Base-by-base conservation (phyloP, 331 rosid species). In the Telfairia occidentalis region DNA sequence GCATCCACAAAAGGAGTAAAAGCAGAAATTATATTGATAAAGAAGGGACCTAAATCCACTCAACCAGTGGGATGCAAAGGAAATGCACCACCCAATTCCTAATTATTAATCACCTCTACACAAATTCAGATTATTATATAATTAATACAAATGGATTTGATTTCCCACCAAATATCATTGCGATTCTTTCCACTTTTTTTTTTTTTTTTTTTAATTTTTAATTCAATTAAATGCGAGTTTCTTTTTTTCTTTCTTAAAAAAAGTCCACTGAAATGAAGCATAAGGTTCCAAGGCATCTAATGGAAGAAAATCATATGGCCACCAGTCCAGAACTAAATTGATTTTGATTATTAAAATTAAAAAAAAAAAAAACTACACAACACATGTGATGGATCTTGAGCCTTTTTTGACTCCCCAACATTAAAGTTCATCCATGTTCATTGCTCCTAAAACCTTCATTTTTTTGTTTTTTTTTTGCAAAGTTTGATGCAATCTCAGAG, bases 81-180 rank as follows among this genome's bases (percentile, higher is more conserved):
- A 24, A 21, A 65, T 65, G 73, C 50, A 65, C 73, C 52, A 65
- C 26, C 52, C 73, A 21, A 10, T 3, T 18, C 72, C 50, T 65
- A 65, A 65, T 38, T 37, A 65, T 65, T 65, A 65, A 65, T 64
- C 48, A 10, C 16, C 48, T 64, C 29, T 9, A 35, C 71, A n/a
- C 3, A 8, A 34, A 18, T 60, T 60, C 7, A 0, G 0, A 2
- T 63, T 9, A 61, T 61, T 61, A n/a, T 63, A 16, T n/a, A 63
- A 32, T 63, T 35, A 18, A 61, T 61, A 7, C 48, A n/a, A 65
- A 37, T 37, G 72, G 72, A 38, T 65, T 65, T 65, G 72, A 65
- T 65, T 37, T 37, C 50, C 50, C 72, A 65, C 71, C 71, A 64
- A 64, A 64, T 64, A 64, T 64, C 29, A 64, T 64, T 64, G 18